Base-by-base conservation (phyloP, 352 stramenopile species). In the Blastocystis sp. region DNA sequence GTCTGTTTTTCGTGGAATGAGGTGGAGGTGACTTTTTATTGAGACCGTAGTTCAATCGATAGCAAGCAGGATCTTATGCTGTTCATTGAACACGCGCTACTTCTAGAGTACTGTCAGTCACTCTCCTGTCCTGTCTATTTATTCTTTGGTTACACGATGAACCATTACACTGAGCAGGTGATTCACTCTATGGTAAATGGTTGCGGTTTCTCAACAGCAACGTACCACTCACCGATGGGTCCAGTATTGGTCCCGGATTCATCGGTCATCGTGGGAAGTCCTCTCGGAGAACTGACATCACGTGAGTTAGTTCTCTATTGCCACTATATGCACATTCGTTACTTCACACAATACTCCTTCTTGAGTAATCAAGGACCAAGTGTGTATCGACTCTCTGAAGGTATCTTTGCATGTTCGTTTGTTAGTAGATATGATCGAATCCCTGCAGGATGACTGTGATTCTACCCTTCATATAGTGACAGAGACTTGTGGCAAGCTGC, bases 401-500 rank as follows among this genome's bases (percentile, higher is more conserved):
- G 62, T 73, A 41, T 15, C 20, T 41, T 3, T 20, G 18, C 3
- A 37, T 20, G 7, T 11, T 45, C 0, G 20, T 43, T 3, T 26
- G 8, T 13, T 15, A 39, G 13, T 56, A 39, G 43, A 39, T 29
- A 66, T 84, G 50, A 55, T 84, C 29, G 73, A 66, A n/a, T 66
- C 50, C 9, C 53, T 84, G 7, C 73, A 84, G 15, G 56, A 84
- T 23, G 73, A 84, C 13, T 84, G 73, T 23, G 73, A 84, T 55
- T 84, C 73, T 3, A 84, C 73, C 34, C 53, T 84, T 20, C 73
- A 84, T 45, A 84, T 84, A n/a, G 73, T 84, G n/a, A 84, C 73
- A 45, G 73, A 84, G 20, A 84, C 73, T 13, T 23, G 34, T 3
- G 73, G 56, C 4, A 84, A 84, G 50, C 55, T 84, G 47, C 50